Evolutionary conservation across 139 green algal species (phyloP), one percentile per base, ranked within the genome.

Genomic region (Coelastrella sp.): DNA sequence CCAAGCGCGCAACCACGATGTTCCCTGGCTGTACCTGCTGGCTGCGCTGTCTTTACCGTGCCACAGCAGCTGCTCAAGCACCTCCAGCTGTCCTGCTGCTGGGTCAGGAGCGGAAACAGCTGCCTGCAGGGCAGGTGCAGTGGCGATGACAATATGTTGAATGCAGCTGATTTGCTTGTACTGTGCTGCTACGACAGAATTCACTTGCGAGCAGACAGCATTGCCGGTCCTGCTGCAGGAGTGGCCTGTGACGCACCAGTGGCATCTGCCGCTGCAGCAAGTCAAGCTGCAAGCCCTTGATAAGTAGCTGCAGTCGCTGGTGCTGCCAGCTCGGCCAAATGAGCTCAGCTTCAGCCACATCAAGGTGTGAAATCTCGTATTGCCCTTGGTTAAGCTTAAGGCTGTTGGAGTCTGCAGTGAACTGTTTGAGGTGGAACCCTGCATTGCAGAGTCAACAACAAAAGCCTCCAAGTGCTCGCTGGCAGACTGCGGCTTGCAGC

Each of bases 41-140:
- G 19, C 6, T 19, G 25, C 68, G 78, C 78, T 86, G 61, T 8
- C n/a, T 6, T 10, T 8, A 11, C 78, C 63, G 10, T 81, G 87
- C 87, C 87, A 91, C 11, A 91, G 65, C 78, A 91, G 20, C 15
- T 87, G 65, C 63, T 91, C 87, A 35, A 91, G 79, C 49, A 82
- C 35, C 8, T 19, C 22, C 11, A 91, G 78, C 78, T 91, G 87
- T 22, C 59, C 63, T 12, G 73, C 20, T 56, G 12, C 56, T n/a
- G 25, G 56, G 1, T 60, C 84, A 49, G 70, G 84, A 8, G 20
- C 20, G 14, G 56, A 22, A 10, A 72, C 70, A 17, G 84, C 20
- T n/a, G 20, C 68, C 68, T 89, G 84, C 72, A 72, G 27, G 17
- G 81, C 60, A 59, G 49, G 12, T 68, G 22, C 24, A 80, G 15